Base-by-base conservation (phyloP, 768 basidiomycete species). In the Termitomyces sp. region DNA sequence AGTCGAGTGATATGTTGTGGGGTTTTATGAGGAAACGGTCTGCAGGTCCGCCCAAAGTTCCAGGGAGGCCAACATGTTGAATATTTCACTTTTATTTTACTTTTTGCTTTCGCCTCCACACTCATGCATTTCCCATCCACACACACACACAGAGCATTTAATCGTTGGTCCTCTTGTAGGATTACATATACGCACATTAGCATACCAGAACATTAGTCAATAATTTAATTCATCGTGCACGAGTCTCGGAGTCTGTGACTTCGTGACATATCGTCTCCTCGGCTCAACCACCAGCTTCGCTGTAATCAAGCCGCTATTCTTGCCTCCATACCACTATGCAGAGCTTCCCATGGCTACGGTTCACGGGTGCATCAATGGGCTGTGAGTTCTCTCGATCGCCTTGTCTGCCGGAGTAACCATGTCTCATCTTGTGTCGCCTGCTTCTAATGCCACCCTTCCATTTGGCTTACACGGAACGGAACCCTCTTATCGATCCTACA, bases 311-410 rank as follows among this genome's bases (percentile, higher is more conserved):
- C n/a, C n/a, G n/a, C n/a, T n/a, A n/a, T 51, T 56, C 40, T 14
- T 50, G n/a, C 42, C 47, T 42, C 52, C 40, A 35, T 31, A 52
- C 46, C 40, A 67, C 42, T 31, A 83, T 83, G 77, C 66, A 72
- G 63, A 73, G 70, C 56, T 85, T 84, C 70, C 84, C 84, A 31
- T 86, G 84, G 84, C 66, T 75, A 62, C 80, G 78, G 66, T 73
- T 85, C 62, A 73, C 79, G 17, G 73, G 75, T 5, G 63, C 73
- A 50, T 75, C 82, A 5, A 56, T 76, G 54, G 75, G 77, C 57
- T 64, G 83, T 85, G 65, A 69, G 83, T 82, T 53, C 81, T 52
- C 37, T 47, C 40, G 21, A 60, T 59, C 27, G 49, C 49, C 38
- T 53, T 32, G 19, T 54, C 52, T 47, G 41, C 49, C 55, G 46